Base-by-base conservation (phyloP, 2,329 filamentous ascomycete species). In the Juglanconis juglandina region DNA sequence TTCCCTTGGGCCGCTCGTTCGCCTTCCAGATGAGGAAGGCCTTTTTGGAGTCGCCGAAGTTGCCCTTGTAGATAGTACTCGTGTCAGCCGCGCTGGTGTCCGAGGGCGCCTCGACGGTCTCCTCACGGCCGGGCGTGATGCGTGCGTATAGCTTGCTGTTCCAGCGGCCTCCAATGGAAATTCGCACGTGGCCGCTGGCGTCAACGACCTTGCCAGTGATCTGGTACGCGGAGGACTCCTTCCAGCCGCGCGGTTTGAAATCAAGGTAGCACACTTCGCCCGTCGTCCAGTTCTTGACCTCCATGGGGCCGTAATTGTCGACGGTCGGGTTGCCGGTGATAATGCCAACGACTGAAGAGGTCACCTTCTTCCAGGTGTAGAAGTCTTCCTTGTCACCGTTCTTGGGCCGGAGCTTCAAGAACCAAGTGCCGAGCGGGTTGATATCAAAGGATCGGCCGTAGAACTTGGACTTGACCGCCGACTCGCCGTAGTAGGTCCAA, bases 361-460 rank as follows among this genome's bases (percentile, higher is more conserved):
- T 98, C 17, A 97, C 92, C 77, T 99, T 99, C 77, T 97, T 98
- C 95, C 95, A 99, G 0, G 94, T 97, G 75, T 96, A 99, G 1
- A 97, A 79, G 67, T 99, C 95, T 65, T 90, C 87, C 68, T 89
- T 88, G 9, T 87, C 89, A 3, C 89, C 91, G 3, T 85, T 80
- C 0, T 83, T 84, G 0, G 93, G 92, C 1, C 92, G 88, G 34
- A 99, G 80, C 69, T 84, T 91, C 62, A 98, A 78, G 78, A 98
- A 99, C 95, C 95, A 99, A 7, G 95, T 99, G 39, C 95, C 95
- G 9, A 98, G 84, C 3, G 92, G 93, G 70, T 97, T 96, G 74
- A 98, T 92, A 68, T 99, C 95, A 71, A 99, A 98, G 0, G 93
- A 96, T 72, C 94, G 96, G 67, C 95, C 95, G 70, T 96, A 96